Percentiles rank a stretch among this genome's conserved stretches.
Conservation (phyloP, 768 basidiomycete species). For the Mycena rebaudengoi region DNA sequence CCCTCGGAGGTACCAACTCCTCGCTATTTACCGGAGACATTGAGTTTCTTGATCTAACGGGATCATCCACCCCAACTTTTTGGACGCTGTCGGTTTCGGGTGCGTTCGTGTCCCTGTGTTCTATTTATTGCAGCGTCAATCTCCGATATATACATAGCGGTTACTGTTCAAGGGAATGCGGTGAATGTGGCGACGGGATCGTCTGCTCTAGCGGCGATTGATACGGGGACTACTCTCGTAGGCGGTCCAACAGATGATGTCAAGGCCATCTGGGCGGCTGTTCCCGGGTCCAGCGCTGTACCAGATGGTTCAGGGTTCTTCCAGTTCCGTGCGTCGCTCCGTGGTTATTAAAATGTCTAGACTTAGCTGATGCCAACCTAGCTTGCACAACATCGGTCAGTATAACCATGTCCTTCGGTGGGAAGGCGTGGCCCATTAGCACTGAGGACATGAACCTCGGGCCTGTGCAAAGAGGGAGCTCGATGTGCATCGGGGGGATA, state of each 20-base stretch:
- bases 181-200: slow-evolving; percentile 53
- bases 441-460: slow-evolving; percentile 85
- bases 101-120: too few relatives aligned
- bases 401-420: slow-evolving; percentile 65
- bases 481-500: slow-evolving; percentile 68
- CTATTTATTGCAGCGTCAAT: too few relatives aligned
- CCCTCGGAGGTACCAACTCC: slow-evolving; percentile 72
- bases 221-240: slow-evolving; percentile 95
- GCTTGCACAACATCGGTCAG: slow-evolving; percentile 36
- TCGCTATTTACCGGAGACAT: slow-evolving; percentile 70
- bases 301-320: slow-evolving; percentile 69
- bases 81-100: slow-evolving; percentile 70
- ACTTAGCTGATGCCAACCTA: slow-evolving; percentile 38
- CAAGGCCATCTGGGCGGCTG: slow-evolving; percentile 68
- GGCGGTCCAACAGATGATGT: slow-evolving; percentile 79
- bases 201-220: slow-evolving; percentile 77
- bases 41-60: slow-evolving; percentile 67
- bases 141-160: too few relatives aligned
- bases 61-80: slow-evolving; percentile 49
- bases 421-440: slow-evolving; percentile 79
- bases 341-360: background rate
- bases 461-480: slow-evolving; percentile 41
- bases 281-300: slow-evolving; percentile 64
- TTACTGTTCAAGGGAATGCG: slow-evolving; percentile 67
- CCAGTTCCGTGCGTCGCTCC: slow-evolving; percentile 68